Conservation (phyloP, 2,329 filamentous ascomycete species). For the Trichoderma polysporum region DNA sequence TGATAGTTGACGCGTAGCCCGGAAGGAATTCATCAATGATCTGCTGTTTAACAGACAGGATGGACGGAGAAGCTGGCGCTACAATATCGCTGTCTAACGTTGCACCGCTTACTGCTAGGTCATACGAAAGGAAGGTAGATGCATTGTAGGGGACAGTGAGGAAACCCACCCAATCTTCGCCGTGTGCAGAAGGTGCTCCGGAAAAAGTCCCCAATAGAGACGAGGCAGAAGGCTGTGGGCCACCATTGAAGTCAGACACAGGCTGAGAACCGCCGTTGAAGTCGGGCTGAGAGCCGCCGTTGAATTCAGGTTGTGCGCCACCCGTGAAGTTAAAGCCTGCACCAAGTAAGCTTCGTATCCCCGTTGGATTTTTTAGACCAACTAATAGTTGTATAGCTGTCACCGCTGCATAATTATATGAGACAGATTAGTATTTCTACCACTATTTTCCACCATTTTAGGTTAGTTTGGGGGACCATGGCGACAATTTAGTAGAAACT, state of each 20-base stretch:
- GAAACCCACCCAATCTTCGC: background rate
- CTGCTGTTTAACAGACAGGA: background rate
- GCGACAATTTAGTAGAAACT: too few species aligned
- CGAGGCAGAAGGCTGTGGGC: background rate
- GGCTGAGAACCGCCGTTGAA: too few species aligned
- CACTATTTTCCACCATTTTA: too few species aligned
- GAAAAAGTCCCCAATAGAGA: background rate
- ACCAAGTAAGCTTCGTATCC: too few species aligned
- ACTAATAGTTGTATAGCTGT: background rate
- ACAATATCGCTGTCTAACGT: background rate
- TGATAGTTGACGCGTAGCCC: background rate
- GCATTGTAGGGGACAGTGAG: background rate
- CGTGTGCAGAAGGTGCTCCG: background rate
- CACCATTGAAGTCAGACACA: background rate
- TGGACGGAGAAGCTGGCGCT: background rate
- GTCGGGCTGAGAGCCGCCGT: too few species aligned
- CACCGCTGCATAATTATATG: background rate
- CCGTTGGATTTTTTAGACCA: background rate
- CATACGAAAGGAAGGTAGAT: background rate
- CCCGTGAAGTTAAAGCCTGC: background rate
- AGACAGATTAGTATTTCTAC: background rate
- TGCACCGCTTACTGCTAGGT: background rate
- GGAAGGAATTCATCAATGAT: background rate
- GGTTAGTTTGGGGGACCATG: too few species aligned
- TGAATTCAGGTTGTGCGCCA: too few species aligned